A percentile compares a stretch with the other conserved stretches of the same genome.
Evolutionary conservation across 1,284 basidiomycete genomes (phyloP).

Genomic region (Earliella scabrosa): DNA sequence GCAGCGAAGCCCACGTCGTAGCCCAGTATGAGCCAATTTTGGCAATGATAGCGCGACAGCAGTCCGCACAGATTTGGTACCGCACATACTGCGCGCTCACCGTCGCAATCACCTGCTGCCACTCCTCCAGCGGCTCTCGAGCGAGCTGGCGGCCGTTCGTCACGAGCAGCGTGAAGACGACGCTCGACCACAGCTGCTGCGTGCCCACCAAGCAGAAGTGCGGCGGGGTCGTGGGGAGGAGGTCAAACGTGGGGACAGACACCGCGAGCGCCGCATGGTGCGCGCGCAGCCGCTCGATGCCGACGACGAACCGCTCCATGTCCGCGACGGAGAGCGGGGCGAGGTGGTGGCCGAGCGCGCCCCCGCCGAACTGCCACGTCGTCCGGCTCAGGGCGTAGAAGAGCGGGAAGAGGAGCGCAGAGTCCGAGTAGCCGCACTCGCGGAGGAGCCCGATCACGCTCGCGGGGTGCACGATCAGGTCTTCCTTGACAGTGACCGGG

Average conservation of each 20-base stretch:
- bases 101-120: slow-evolving; percentile 1
- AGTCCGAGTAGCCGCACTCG: slow-evolving; percentile 24
- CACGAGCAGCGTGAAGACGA: slow-evolving; percentile 1
- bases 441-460: slow-evolving; percentile 33
- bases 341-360: slow-evolving; percentile 28
- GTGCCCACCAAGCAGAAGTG: slow-evolving; percentile 8
- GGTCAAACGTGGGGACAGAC: slow-evolving; percentile 1
- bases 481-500: slow-evolving; percentile 11
- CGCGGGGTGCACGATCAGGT: slow-evolving; percentile 32
- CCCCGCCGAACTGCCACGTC: slow-evolving; percentile 30
- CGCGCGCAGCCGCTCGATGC: slow-evolving; percentile 29
- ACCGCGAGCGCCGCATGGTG: slow-evolving; percentile 8
- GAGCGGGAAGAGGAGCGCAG: slow-evolving; percentile 28
- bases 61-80: slow-evolving; percentile 10
- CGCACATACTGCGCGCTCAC: not conserved
- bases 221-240: slow-evolving; percentile 2
- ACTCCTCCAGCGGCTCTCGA: slow-evolving; percentile 20
- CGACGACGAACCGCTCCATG: slow-evolving; percentile 31
- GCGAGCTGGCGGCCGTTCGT: not conserved
- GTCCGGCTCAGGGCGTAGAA: slow-evolving; percentile 34
- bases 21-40: slow-evolving; percentile 11
- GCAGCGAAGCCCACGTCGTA: slow-evolving; percentile 11
- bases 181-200: slow-evolving; percentile 8
- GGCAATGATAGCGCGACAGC: slow-evolving; percentile 1
- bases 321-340: slow-evolving; percentile 30